These are phyloP conservation scores for Persicaria maculosa DNA, from an alignment of 148 eudicot species.

Conservation along the genomic window DNA sequence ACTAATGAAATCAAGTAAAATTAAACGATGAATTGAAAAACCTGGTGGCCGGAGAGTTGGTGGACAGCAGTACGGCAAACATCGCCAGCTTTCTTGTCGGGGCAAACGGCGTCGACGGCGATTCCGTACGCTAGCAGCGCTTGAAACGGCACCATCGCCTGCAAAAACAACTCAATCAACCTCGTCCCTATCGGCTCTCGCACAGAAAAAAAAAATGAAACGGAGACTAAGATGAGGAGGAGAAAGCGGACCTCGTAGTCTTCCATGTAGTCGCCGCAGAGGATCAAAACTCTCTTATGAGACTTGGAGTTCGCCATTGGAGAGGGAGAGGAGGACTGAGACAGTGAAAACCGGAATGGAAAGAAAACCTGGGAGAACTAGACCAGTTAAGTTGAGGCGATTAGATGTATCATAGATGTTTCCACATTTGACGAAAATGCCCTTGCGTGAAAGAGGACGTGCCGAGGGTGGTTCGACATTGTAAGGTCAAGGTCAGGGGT, in stretches of 20 bases:
- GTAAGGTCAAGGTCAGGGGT: not conserved
- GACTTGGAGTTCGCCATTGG: constrained; percentile 33
- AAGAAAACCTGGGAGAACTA: not conserved
- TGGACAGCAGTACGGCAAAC: constrained; percentile 86
- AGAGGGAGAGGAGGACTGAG: not conserved
- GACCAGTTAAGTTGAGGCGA: not conserved
- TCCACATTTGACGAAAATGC: not conserved
- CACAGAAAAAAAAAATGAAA: not conserved
- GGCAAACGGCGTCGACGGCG: constrained; percentile 87
- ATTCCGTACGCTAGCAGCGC: constrained; percentile 81
- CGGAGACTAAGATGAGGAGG: not conserved
- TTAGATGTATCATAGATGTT: not conserved
- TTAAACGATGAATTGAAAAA: not conserved
- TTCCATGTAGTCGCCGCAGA: constrained; percentile 91
- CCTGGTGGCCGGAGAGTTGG: constrained; percentile 57
- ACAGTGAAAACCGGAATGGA: not conserved
- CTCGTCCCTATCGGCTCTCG: not conserved
- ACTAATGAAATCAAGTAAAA: not conserved
- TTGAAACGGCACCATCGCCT: constrained; percentile 99
- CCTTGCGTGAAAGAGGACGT: not conserved
- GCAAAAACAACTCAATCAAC: not conserved
- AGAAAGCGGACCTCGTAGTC: constrained; percentile 57
- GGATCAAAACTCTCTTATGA: constrained; percentile 48
- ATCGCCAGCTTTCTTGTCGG: constrained; percentile 88
- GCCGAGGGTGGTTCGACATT: not conserved